Percentiles rank a stretch among this genome's conserved stretches.
phyloP scores from a whole-genome alignment of 2,329 filamentous ascomycete genomes.

The Erysiphe neolycopersici region DNA sequence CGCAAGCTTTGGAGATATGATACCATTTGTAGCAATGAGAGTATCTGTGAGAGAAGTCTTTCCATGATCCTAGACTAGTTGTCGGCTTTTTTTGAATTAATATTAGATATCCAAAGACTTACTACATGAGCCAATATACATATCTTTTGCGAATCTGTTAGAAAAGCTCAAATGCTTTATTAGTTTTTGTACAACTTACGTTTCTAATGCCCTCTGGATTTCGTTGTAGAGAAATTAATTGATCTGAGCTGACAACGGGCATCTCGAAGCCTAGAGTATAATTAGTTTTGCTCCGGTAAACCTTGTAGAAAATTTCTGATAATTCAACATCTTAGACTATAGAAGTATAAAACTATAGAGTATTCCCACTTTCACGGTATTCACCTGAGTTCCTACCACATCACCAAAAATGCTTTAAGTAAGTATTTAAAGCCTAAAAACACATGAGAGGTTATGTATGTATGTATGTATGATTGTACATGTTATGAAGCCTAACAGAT shows the following conservation, averaged over 20 bases:
- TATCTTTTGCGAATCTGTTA: conserved; percentile 27
- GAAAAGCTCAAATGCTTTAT: not conserved
- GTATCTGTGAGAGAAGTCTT: conserved; percentile 95
- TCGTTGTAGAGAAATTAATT: conserved; percentile 70
- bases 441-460: no score
- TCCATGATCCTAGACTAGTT: conserved; percentile 49
- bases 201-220: conserved; percentile 79
- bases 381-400: no score
- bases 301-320: no score
- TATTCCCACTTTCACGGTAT: no score
- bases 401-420: no score
- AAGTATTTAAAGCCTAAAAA: no score
- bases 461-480: no score
- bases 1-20: conserved; percentile 91
- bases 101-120: conserved; percentile 14
- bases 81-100: conserved; percentile 1
- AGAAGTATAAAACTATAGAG: no score
- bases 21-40: conserved; percentile 92
- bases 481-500: no score
- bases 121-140: conserved; percentile 86
- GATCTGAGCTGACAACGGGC: conserved; percentile 77
- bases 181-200: conserved; percentile 24
- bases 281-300: no score
- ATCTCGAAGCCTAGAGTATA: conserved; percentile 21
- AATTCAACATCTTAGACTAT: no score